Base-by-base conservation (phyloP, 352 stramenopile genomes). In the Aphanomyces invadans region DNA sequence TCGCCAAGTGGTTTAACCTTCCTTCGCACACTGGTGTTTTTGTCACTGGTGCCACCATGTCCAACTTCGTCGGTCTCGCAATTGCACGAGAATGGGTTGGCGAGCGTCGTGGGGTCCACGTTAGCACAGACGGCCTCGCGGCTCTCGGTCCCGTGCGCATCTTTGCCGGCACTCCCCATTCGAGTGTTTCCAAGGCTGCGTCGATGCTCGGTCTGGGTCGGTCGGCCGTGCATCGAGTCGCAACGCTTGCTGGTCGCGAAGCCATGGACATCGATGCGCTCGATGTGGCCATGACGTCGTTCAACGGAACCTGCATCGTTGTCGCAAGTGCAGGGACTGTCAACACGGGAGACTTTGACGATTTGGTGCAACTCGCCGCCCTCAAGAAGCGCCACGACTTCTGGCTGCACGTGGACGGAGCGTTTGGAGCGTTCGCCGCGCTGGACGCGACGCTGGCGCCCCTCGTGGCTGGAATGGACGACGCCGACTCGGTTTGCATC, bases 361-460 rank as follows among this genome's bases (percentile, higher is more conserved):
- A 63, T 36, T 29, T 63, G 1, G 32, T 33, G 21, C 32, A 31
- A 9, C 17, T 63, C 21, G 9, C 33, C 10, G 36, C 15, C 15
- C 32, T 63, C 19, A 42, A 51, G 4, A 21, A 17, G 7, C 48
- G 51, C 12, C 28, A 63, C 23, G 19, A 9, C 4, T 63, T 87
- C 23, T 90, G 79, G 79, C 70, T 88, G 25, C 78, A 88, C 69
- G 48, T 88, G 21, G 81, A 90, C 39, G 78, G 76, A 53, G 80
- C 81, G 0, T 90, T 81, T 61, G 81, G 79, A 45, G 79, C 75
- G 32, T 77, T 71, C 52, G 79, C 79, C 3, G 67, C 71, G 17
- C 63, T 87, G 12, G 85, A 78, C 36, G 72, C 76, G 2, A 76
- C 86, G 69, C 81, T 76, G 57, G 71, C 76, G 28, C 44, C 68